These are phyloP conservation scores for Phytopythium kandeliae DNA, from an alignment of 352 stramenopile species.

Conservation along the genomic window DNA sequence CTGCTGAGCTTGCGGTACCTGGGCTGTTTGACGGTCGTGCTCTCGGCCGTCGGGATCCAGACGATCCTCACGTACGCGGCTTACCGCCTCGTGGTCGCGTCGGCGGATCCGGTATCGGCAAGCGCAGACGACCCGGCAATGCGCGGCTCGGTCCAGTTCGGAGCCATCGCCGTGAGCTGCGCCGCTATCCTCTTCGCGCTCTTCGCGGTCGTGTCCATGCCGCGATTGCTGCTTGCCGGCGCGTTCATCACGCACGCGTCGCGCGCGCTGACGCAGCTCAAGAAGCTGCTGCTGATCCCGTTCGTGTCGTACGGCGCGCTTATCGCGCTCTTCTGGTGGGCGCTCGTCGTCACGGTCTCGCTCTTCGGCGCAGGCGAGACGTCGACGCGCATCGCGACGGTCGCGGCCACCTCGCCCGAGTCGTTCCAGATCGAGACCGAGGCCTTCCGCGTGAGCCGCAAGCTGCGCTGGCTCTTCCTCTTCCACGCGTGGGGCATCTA, in stretches of 20 bases:
- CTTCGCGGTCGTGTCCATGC: constrained; percentile 57
- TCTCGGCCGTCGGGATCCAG: constrained; percentile 64
- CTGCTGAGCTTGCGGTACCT: constrained; percentile 65
- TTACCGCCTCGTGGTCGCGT: constrained; percentile 46
- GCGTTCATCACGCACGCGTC: constrained; percentile 78
- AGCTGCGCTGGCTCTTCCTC: constrained; percentile 72
- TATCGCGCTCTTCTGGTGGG: constrained; percentile 66
- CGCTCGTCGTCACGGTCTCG: constrained; percentile 64
- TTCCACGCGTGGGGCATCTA: constrained; percentile 78
- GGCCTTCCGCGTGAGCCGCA: constrained; percentile 57
- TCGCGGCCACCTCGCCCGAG: constrained; percentile 34
- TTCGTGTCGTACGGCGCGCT: constrained; percentile 66
- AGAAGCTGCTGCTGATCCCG: constrained; percentile 58
- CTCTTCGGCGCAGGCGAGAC: constrained; percentile 68
- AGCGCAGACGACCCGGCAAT: constrained; percentile 62
- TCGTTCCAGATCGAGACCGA: constrained; percentile 58
- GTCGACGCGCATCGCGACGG: constrained; percentile 50
- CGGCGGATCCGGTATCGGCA: constrained; percentile 32
- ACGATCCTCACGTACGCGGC: constrained; percentile 55
- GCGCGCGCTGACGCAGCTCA: constrained; percentile 54
- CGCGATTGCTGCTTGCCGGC: constrained; percentile 53
- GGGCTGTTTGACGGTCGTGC: constrained; percentile 61
- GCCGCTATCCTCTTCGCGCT: constrained; percentile 62
- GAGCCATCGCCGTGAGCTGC: constrained; percentile 47
- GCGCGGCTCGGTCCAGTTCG: constrained; percentile 64